Percentiles rank a stretch among this genome's conserved stretches.
Evolutionary conservation across 1,284 basidiomycete species (phyloP).

Genomic region (Cronartium quercuum): DNA sequence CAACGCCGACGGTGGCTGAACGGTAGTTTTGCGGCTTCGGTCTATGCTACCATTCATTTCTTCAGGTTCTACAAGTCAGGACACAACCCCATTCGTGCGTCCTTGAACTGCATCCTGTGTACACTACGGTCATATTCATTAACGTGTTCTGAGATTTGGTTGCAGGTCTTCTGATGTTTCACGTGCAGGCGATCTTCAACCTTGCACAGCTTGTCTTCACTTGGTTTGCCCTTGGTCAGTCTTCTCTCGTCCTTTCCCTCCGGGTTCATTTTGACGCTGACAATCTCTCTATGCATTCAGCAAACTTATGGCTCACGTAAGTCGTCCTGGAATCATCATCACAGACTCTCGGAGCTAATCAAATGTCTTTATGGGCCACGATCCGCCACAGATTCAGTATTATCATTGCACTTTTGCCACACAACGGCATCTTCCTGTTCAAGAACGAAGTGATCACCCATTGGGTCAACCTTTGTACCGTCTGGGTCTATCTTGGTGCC

Average conservation of each 20-base stretch:
- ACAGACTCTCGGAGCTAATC: too few species aligned
- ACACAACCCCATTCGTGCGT: constrained; percentile 55
- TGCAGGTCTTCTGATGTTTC: constrained; percentile 40
- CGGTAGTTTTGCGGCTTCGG: constrained; percentile 91
- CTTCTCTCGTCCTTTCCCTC: neutral
- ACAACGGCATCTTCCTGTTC: constrained; percentile 40
- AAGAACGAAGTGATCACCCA: constrained; percentile 50
- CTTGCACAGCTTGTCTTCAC: constrained; percentile 49
- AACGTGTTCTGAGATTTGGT: constrained; percentile 3
- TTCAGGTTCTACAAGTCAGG: constrained; percentile 78
- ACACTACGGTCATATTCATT: neutral
- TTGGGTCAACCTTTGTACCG: constrained; percentile 75
- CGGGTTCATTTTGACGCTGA: neutral
- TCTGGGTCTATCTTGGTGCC: constrained; percentile 83
- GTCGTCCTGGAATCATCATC: too few species aligned
- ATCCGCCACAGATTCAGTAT: constrained; percentile 71
- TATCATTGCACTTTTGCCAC: constrained; percentile 80
- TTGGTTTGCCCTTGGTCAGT: constrained; percentile 48
- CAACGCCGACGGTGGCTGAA: constrained; percentile 95
- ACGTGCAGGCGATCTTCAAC: constrained; percentile 42
- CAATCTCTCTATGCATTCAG: constrained; percentile 52
- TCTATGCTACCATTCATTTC: constrained; percentile 92
- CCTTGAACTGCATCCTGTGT: constrained; percentile 19
- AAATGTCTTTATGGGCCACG: too few species aligned
- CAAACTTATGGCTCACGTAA: constrained; percentile 81